Conservation (phyloP, 73 alveolate species). For the Tetrahymena elliotti region DNA sequence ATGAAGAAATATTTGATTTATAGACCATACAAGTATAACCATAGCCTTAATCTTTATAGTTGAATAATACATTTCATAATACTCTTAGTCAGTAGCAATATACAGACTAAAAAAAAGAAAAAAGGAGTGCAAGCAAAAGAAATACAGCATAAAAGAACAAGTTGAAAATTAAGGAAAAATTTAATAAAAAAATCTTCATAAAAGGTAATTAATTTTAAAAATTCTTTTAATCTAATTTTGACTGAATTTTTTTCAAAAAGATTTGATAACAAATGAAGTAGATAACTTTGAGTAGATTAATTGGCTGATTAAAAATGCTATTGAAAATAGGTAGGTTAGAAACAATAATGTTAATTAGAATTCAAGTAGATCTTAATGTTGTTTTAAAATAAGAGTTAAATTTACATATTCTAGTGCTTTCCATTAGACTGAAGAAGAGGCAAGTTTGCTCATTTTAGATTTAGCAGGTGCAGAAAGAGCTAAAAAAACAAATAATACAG, state of each 20-base stretch:
- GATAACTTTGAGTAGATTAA: constrained; percentile 40
- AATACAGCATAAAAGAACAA: constrained; percentile 54
- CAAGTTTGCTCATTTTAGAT: constrained; percentile 50
- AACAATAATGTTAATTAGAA: constrained; percentile 49
- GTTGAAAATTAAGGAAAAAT: constrained; percentile 54
- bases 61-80: not conserved
- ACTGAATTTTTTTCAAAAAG: not conserved
- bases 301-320: constrained; percentile 45
- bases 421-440: constrained; percentile 35
- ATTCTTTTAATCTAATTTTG: too few species aligned
- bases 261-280: constrained; percentile 39
- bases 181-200: constrained; percentile 48
- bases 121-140: constrained; percentile 43
- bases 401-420: constrained; percentile 23
- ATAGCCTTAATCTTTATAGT: not conserved
- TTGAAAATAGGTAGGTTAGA: constrained; percentile 52
- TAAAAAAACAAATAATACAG: constrained; percentile 59
- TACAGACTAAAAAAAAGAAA: not conserved
- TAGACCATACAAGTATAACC: not conserved
- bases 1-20: constrained; percentile 69
- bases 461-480: constrained; percentile 67
- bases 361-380: constrained; percentile 67
- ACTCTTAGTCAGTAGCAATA: not conserved
- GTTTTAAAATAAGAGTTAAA: constrained; percentile 45
- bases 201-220: not conserved